These are phyloP conservation scores for Coniosporium tulheliwenetii DNA, from an alignment of 2,329 filamentous ascomycete genomes.

Conservation along the genomic window DNA sequence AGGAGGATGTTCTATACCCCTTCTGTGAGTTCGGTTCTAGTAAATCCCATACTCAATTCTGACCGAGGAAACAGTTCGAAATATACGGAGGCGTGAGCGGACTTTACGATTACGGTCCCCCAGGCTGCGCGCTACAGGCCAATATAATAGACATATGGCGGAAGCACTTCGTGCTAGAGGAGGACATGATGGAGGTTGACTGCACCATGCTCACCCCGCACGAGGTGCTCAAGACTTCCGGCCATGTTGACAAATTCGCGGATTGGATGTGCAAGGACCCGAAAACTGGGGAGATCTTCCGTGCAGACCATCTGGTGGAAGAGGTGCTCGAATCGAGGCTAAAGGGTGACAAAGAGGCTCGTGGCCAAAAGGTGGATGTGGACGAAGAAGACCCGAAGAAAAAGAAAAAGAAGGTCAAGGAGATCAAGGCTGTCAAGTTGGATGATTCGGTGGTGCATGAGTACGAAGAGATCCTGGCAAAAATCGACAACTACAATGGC, in stretches of 20 bases:
- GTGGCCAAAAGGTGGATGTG: slow-evolving; percentile 61
- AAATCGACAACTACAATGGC: slow-evolving; percentile 89
- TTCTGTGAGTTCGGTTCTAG: slow-evolving; percentile 21
- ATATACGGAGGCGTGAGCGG: slow-evolving; percentile 57
- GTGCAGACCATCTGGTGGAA: slow-evolving; percentile 93
- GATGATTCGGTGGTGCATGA: slow-evolving; percentile 75
- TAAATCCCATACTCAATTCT: too few relatives aligned
- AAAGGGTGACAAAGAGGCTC: slow-evolving; percentile 83
- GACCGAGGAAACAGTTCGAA: slow-evolving; percentile 43
- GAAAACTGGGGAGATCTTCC: slow-evolving; percentile 90
- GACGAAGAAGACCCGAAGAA: slow-evolving; percentile 69
- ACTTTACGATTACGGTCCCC: slow-evolving; percentile 86
- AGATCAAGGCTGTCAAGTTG: slow-evolving; percentile 47
- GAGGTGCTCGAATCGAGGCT: slow-evolving; percentile 76
- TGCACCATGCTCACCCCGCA: slow-evolving; percentile 88
- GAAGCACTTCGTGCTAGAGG: slow-evolving; percentile 84
- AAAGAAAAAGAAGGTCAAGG: slow-evolving; percentile 71
- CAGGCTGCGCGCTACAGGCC: slow-evolving; percentile 71
- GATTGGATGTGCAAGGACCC: slow-evolving; percentile 99
- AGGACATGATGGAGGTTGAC: slow-evolving; percentile 92
- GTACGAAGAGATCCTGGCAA: slow-evolving; percentile 81
- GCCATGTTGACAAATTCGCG: slow-evolving; percentile 94
- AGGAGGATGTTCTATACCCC: slow-evolving; percentile 90
- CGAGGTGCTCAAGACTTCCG: slow-evolving; percentile 80
- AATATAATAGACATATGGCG: slow-evolving; percentile 83